Base-by-base conservation (phyloP, 1,284 basidiomycete species). In the Boletus mariae region DNA sequence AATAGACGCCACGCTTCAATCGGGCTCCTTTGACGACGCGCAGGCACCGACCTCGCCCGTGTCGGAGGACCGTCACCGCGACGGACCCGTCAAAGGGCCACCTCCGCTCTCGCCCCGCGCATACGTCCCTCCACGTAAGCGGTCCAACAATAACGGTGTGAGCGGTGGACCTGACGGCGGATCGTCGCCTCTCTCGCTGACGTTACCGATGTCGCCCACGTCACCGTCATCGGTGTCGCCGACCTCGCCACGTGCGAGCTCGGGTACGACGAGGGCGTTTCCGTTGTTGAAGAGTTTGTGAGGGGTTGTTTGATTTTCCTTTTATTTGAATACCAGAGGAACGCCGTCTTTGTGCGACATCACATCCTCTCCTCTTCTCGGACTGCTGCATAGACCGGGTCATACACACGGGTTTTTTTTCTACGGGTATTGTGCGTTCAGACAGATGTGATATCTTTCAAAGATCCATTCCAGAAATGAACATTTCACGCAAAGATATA, bases 111-210 rank as follows among this genome's bases (percentile, higher is more conserved):
- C 75, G 0, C 79, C 82, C 0, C 72, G 76, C 20, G 80, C 81
- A 4, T 87, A 87, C 59, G 68, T 86, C 29, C 74, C 83, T 4
- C 78, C 26, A 75, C 80, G 13, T 4, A 78, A 78, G 3, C 80
- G 59, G 7, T 41, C 60, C 2, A 51, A 53, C 29, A 51, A 52
- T 17, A 23, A 15, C 37, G 31, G 34, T 15, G 41, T 32, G 25
- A 49, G 29, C 29, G 48, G 42, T 43, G n/a, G 40, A 10, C 32
- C 31, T 53, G 44, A 13, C 2, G 29, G 44, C 2, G 28, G 28
- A 10, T 31, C 29, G 12, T 34, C 59, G 29, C 52, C 54, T 11
- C 23, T 43, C 7, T 47, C 50, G 13, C 38, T 56, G 12, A 6
- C 31, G 11, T 8, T 44, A n/a, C 29, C 40, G 26, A 35, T 23